Evolutionary conservation across 1,284 basidiomycete species (phyloP).

Genomic region (Crucibulum parvulum): DNA sequence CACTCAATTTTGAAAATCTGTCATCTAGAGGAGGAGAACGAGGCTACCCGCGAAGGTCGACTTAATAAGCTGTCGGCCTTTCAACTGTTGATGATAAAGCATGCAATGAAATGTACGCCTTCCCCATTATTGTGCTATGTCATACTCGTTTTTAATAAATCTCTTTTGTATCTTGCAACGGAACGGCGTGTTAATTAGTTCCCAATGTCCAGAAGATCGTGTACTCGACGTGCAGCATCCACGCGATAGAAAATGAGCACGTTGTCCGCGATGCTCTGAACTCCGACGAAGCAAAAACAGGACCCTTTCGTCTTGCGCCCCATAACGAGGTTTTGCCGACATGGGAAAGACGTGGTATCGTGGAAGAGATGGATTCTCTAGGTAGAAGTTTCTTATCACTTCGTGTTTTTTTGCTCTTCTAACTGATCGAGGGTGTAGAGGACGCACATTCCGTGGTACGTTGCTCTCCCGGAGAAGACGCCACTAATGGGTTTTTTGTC

Average conservation of each 20-base stretch:
- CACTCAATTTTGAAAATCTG: conserved; percentile 2
- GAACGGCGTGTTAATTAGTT: conserved; percentile 40
- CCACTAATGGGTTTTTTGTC: conserved; percentile 96
- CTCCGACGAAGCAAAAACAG: conserved; percentile 67
- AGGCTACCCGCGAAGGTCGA: conserved; percentile 66
- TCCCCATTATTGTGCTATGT: not conserved
- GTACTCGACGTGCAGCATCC: conserved; percentile 96
- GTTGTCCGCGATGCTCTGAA: conserved; percentile 70
- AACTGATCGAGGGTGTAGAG: conserved; percentile 38
- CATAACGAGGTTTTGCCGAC: conserved; percentile 70
- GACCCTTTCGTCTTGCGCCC: conserved; percentile 74
- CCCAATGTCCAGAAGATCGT: conserved; percentile 81
- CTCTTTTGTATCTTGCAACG: not conserved
- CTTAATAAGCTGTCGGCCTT: conserved; percentile 86
- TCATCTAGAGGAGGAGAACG: conserved; percentile 51
- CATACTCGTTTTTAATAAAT: not conserved
- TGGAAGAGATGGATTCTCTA: conserved; percentile 61
- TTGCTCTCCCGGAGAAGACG: conserved; percentile 87
- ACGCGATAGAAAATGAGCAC: conserved; percentile 90
- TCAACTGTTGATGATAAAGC: conserved; percentile 92
- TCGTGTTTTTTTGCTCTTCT: not conserved
- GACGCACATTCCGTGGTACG: conserved; percentile 77
- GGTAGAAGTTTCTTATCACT: conserved; percentile 39
- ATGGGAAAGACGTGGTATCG: conserved; percentile 82
- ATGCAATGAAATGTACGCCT: conserved; percentile 90